Evolutionary conservation across 805 yeast genomes (phyloP).

Genomic region (Candida nanaspora): DNA sequence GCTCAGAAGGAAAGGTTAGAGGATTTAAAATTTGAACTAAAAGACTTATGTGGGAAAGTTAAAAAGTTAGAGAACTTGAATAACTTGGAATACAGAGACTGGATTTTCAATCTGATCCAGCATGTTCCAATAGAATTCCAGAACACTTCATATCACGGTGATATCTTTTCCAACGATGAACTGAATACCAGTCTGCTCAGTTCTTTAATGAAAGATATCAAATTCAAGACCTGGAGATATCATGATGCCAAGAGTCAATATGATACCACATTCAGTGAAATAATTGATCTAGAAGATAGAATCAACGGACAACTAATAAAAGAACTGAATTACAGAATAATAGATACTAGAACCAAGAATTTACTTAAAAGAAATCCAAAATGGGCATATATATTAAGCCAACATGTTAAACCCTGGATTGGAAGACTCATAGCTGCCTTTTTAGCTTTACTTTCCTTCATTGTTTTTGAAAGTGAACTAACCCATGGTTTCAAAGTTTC

Average conservation of each 20-base stretch:
- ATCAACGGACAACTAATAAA: constrained; percentile 32
- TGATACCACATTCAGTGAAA: constrained; percentile 38
- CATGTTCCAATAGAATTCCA: constrained; percentile 35
- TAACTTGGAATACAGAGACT: constrained; percentile 43
- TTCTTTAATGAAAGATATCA: constrained; percentile 43
- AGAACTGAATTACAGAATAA: constrained; percentile 24
- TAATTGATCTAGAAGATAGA: constrained; percentile 51
- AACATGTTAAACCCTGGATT: constrained; percentile 37
- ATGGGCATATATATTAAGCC: constrained; percentile 32
- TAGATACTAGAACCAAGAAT: not conserved
- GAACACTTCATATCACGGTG: constrained; percentile 16
- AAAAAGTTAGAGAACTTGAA: constrained; percentile 40
- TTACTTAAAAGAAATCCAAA: constrained; percentile 22
- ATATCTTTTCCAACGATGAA: constrained; percentile 20
- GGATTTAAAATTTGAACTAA: constrained; percentile 55
- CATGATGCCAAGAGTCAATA: constrained; percentile 54
- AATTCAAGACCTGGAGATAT: constrained; percentile 42
- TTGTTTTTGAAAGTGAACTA: constrained; percentile 66
- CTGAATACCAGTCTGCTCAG: constrained; percentile 39
- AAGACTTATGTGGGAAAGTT: constrained; percentile 57
- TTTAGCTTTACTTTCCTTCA: constrained; percentile 37
- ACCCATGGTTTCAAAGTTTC: constrained; percentile 64
- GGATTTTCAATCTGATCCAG: constrained; percentile 56
- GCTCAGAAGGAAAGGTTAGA: constrained; percentile 49
- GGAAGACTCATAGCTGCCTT: constrained; percentile 37